Percentiles rank a stretch among this genome's conserved stretches.
phyloP scores from a whole-genome alignment of 768 basidiomycete species.

The Rhodosporidiobolus sp. region DNA sequence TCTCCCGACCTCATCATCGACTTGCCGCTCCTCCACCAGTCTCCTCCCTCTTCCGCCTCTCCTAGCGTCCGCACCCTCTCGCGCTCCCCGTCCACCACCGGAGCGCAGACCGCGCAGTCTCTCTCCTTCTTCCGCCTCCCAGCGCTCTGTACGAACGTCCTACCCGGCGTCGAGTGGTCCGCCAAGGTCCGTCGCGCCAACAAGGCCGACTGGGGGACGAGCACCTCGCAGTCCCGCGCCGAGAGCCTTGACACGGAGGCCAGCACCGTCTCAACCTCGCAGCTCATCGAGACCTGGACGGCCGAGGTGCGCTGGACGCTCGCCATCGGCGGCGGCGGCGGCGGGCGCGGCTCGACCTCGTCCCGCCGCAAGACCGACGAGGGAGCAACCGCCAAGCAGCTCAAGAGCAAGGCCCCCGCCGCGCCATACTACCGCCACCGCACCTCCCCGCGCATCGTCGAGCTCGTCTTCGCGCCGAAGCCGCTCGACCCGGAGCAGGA shows the following conservation, averaged over 20 bases:
- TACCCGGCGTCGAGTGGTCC: neutral
- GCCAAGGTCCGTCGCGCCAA: neutral
- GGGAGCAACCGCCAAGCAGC: too few relatives aligned
- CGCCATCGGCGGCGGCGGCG: neutral
- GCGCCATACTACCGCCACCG: neutral
- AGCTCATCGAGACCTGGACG: neutral
- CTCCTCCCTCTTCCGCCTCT: neutral
- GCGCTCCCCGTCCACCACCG: neutral
- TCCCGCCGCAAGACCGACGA: too few relatives aligned
- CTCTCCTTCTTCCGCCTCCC: slow-evolving; percentile 7
- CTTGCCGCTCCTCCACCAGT: neutral
- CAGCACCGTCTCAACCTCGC: too few relatives aligned
- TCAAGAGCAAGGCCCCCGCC: too few relatives aligned
- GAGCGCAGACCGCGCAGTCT: neutral
- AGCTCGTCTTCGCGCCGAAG: neutral
- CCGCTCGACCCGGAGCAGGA: neutral
- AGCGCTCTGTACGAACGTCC: neutral
- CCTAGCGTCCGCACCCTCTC: neutral
- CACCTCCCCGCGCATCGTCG: neutral
- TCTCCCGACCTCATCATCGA: neutral
- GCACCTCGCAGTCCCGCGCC: neutral
- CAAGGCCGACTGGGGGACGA: neutral
- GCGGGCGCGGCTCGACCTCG: too few relatives aligned
- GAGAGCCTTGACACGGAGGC: too few relatives aligned
- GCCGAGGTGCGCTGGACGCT: neutral